Conservation (phyloP, 1,284 basidiomycete genomes). For the Rhizopogon parksii region DNA sequence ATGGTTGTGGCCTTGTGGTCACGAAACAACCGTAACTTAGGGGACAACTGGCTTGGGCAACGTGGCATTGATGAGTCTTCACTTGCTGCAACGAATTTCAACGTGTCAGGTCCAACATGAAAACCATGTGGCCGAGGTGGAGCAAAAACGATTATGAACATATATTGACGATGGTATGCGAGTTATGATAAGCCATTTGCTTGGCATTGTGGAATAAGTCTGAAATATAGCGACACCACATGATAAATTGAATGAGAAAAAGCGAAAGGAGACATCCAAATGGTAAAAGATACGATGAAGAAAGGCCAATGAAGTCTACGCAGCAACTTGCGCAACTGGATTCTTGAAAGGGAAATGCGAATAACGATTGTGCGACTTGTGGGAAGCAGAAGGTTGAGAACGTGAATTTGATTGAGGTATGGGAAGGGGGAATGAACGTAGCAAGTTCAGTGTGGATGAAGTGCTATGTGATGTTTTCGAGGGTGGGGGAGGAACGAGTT, state of each 20-base stretch:
- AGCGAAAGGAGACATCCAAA: background rate
- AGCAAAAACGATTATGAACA: background rate
- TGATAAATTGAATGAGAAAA: constrained; percentile 1
- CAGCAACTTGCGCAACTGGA: constrained; percentile 19
- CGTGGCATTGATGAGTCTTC: background rate
- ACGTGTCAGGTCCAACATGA: background rate
- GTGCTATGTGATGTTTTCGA: constrained; percentile 16
- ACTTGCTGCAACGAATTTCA: background rate
- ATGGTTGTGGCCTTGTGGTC: too few relatives aligned
- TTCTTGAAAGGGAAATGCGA: constrained; percentile 19
- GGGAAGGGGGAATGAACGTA: constrained; percentile 27
- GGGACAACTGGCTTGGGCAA: background rate
- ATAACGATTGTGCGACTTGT: constrained; percentile 23
- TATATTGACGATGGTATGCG: background rate
- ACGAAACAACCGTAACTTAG: too few relatives aligned
- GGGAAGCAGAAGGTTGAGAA: constrained; percentile 14
- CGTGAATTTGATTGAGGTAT: constrained; percentile 15
- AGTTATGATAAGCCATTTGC: background rate
- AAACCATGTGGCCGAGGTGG: background rate
- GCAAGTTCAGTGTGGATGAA: constrained; percentile 26
- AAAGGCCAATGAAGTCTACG: constrained; percentile 12
- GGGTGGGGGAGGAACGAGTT: constrained; percentile 10
- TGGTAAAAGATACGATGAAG: too few relatives aligned
- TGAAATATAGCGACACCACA: constrained; percentile 30
- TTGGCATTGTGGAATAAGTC: constrained; percentile 7